These are phyloP conservation scores for Musa balbisiana DNA, from an alignment of 202 grass and related monocot genomes.

Conservation along the genomic window DNA sequence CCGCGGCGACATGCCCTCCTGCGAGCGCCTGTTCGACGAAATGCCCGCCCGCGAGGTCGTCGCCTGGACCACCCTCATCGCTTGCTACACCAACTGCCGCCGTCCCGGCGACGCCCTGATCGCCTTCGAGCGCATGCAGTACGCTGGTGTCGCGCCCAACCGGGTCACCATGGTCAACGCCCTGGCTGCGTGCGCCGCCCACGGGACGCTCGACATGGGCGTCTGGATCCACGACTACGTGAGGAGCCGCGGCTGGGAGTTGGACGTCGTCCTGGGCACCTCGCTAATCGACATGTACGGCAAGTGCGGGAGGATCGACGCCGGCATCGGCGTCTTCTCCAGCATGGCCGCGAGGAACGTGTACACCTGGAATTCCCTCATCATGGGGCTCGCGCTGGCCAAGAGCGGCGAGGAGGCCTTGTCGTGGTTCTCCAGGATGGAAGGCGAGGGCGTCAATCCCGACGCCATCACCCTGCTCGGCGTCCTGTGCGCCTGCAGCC, in stretches of 20 bases:
- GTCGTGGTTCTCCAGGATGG: constrained; percentile 14
- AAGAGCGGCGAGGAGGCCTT: constrained; percentile 9
- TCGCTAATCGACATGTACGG: constrained; percentile 60
- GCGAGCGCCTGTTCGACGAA: constrained; percentile 55
- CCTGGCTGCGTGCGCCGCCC: constrained; percentile 39
- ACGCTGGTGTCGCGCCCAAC: constrained; percentile 42
- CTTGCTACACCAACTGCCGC: constrained; percentile 33
- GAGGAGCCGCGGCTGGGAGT: constrained; percentile 35
- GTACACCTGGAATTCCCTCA: constrained; percentile 21
- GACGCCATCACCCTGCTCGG: constrained; percentile 9
- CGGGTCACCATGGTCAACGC: constrained; percentile 58
- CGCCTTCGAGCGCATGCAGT: constrained; percentile 44
- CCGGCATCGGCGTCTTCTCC: constrained; percentile 29
- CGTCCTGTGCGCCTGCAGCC: constrained; percentile 10
- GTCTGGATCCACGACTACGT: constrained; percentile 57
- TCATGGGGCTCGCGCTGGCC: constrained; percentile 9
- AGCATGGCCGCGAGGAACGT: constrained; percentile 23
- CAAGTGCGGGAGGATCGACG: constrained; percentile 41
- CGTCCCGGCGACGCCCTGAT: constrained; percentile 32
- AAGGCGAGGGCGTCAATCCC: neutral
- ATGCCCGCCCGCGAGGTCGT: constrained; percentile 42
- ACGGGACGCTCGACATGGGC: constrained; percentile 33
- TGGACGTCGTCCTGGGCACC: constrained; percentile 53
- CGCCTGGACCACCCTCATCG: constrained; percentile 61
- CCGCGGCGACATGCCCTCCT: constrained; percentile 14